Base-by-base conservation (phyloP, 1,284 basidiomycete genomes). In the Austropuccinia psidii region DNA sequence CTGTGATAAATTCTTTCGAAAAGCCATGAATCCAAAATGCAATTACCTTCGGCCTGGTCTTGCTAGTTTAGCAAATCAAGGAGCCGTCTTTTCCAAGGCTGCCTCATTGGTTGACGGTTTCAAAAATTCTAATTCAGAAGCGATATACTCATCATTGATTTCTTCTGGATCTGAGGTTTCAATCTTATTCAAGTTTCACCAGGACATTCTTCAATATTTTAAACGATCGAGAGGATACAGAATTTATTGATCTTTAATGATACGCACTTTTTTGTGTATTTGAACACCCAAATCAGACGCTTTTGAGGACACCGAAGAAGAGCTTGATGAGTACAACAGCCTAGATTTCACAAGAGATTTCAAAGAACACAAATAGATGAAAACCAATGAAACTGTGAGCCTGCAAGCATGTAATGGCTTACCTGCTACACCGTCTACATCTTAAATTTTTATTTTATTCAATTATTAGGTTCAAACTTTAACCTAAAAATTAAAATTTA, bases 121-220 rank as follows among this genome's bases (percentile, higher is more conserved):
- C 37, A 60, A 35, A 4, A 27, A 31, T 58, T 31, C 50, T 15
- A 65, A 33, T 41, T 73, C 70, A 35, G 60, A 43, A 35, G 33
- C 57, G 41, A 73, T 73, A n/a, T 55, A 65, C 24, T 73, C 50
- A 19, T 55, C 19, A 45, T 64, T 55, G 9, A 73, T 54, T 57
- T 73, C 70, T n/a, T 65, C 61, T 19, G 70, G 61, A 58, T 64
- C 62, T 0, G 70, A 73, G 17, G 61, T 65, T 31, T 73, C 70
- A 41, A 72, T 50, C 69, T 72, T 11, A 29, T 15, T 24, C 47
- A 7, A 19, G 19, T 7, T 2, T 9, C 21, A 50, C 37, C 35
- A 52, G 11, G 27, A 52, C 52, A 27, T 45, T 45, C 47, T 19
- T 35, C 39, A 43, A 24, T 24, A 19, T 33, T n/a, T 47, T 13